Evolutionary conservation across 164 flowering plant species (phyloP).

Genomic region (Dillenia turbinata): DNA sequence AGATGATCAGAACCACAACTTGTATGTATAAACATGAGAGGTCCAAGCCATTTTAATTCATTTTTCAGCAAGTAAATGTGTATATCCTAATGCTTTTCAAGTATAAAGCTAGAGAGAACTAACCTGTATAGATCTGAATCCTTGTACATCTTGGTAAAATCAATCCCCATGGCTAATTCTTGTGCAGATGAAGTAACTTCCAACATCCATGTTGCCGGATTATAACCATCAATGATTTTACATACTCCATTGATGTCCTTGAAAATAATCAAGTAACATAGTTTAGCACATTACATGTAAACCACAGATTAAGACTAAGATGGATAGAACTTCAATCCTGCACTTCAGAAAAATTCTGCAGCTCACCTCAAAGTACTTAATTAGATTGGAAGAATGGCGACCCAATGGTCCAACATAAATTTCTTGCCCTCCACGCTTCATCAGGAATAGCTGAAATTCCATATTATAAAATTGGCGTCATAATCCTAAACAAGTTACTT

Average conservation of each 20-base stretch:
- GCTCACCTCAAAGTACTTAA: slow-evolving; percentile 59
- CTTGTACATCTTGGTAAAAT: slow-evolving; percentile 30
- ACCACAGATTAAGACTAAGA: too few relatives aligned
- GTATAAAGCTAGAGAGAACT: neutral
- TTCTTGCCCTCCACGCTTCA: slow-evolving; percentile 61
- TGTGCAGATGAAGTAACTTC: slow-evolving; percentile 31
- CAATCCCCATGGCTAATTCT: slow-evolving; percentile 26
- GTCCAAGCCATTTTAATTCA: too few relatives aligned
- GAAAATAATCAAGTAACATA: neutral
- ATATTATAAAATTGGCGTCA: neutral
- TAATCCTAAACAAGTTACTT: too few relatives aligned
- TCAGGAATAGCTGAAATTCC: slow-evolving; percentile 39
- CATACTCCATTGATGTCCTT: slow-evolving; percentile 33
- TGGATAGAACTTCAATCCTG: too few relatives aligned
- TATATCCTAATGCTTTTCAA: too few relatives aligned
- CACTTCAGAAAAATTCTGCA: too few relatives aligned
- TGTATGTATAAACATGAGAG: too few relatives aligned
- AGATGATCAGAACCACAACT: too few relatives aligned
- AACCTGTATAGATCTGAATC: slow-evolving; percentile 26
- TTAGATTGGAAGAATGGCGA: slow-evolving; percentile 33
- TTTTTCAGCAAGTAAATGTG: too few relatives aligned
- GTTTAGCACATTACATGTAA: too few relatives aligned
- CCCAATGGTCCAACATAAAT: slow-evolving; percentile 60
- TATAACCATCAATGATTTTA: slow-evolving; percentile 32
- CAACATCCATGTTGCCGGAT: slow-evolving; percentile 51